phyloP scores from a whole-genome alignment of 257 asterid species.

The Agastache rugosa region DNA sequence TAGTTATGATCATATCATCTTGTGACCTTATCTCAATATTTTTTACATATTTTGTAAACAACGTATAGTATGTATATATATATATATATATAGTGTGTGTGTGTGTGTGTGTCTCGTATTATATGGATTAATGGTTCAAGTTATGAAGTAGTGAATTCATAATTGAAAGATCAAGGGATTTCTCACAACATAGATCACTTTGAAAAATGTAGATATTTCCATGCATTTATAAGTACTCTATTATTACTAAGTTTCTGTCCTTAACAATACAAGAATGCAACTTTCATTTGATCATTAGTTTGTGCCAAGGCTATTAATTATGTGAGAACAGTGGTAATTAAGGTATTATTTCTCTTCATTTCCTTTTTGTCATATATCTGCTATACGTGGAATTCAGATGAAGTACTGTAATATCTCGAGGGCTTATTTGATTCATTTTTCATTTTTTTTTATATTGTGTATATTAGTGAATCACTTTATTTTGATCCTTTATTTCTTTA shows the following conservation, averaged over 20 bases:
- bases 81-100: too few relatives aligned
- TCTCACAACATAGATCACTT: not conserved
- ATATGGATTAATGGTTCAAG: too few relatives aligned
- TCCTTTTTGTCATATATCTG: not conserved
- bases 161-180: not conserved
- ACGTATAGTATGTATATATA: too few relatives aligned
- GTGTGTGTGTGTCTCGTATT: too few relatives aligned
- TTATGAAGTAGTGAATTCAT: too few relatives aligned
- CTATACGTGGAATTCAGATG: too few relatives aligned
- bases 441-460: not conserved
- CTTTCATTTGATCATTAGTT: not conserved
- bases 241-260: not conserved
- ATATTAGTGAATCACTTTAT: too few relatives aligned
- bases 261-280: not conserved
- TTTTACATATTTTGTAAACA: too few relatives aligned
- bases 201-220: not conserved
- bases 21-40: not conserved
- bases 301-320: not conserved
- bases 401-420: too few relatives aligned
- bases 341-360: not conserved
- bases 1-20: not conserved
- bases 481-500: not conserved
- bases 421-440: too few relatives aligned
- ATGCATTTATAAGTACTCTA: not conserved
- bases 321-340: not conserved